phyloP scores from a whole-genome alignment of 164 flowering plant species.

The Stephania cephalantha region DNA sequence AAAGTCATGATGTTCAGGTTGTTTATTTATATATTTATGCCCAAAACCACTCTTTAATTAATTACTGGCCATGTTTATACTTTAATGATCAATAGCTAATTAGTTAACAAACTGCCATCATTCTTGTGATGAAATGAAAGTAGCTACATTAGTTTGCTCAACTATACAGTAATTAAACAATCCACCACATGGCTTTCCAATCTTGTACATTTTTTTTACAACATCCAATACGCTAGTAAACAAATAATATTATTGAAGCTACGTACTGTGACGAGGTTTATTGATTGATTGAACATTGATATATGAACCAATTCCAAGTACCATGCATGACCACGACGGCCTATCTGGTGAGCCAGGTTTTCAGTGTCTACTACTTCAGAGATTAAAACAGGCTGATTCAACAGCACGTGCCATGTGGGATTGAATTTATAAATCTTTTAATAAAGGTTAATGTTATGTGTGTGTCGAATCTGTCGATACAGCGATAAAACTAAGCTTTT shows the following conservation, averaged over 20 bases:
- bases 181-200: background rate
- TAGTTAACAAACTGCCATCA: too few relatives aligned
- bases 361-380: background rate
- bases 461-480: background rate
- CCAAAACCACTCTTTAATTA: too few relatives aligned
- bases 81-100: too few relatives aligned
- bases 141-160: too few relatives aligned
- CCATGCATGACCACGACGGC: background rate
- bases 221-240: background rate
- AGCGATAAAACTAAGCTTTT: background rate
- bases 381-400: background rate
- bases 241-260: background rate
- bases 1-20: too few relatives aligned
- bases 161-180: background rate
- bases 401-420: constrained; percentile 5
- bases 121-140: too few relatives aligned
- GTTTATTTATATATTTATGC: too few relatives aligned
- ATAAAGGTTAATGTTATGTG: background rate
- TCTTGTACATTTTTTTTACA: background rate
- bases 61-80: too few relatives aligned
- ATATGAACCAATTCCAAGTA: background rate
- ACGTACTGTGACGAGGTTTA: background rate
- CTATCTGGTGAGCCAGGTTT: background rate
- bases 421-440: background rate
- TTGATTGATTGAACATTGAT: background rate